These are phyloP conservation scores for Ophiocordyceps sinensis DNA, from an alignment of 2,329 filamentous ascomycete species.

Conservation along the genomic window DNA sequence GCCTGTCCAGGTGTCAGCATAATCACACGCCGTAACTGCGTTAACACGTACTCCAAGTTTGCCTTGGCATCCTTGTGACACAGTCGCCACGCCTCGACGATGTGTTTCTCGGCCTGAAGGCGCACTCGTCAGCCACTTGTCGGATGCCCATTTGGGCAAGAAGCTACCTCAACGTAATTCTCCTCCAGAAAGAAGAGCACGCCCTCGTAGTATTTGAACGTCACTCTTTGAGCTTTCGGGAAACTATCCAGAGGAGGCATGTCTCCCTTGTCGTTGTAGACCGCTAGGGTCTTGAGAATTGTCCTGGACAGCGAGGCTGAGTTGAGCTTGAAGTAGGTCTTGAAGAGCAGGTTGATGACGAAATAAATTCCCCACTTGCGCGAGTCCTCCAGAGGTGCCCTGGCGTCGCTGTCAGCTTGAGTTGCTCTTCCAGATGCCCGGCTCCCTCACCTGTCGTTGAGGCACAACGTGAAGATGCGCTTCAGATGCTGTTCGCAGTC, in stretches of 20 bases:
- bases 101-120: constrained; percentile 57
- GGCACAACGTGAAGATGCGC: constrained; percentile 77
- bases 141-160: background rate
- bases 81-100: constrained; percentile 68
- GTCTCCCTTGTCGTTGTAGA: constrained; percentile 54
- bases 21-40: background rate
- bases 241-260: constrained; percentile 70
- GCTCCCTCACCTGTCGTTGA: constrained; percentile 63
- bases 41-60: constrained; percentile 59
- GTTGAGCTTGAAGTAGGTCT: constrained; percentile 95
- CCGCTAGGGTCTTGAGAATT: constrained; percentile 69
- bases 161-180: constrained; percentile 61
- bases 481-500: constrained; percentile 87
- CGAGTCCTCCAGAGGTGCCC: constrained; percentile 71
- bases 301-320: constrained; percentile 81
- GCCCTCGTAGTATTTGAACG: constrained; percentile 91
- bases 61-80: constrained; percentile 59
- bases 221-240: constrained; percentile 81
- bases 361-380: constrained; percentile 98
- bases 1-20: constrained; percentile 28
- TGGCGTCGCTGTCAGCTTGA: constrained; percentile 17
- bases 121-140: background rate
- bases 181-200: constrained; percentile 92
- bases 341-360: constrained; percentile 88
- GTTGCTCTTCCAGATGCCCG: background rate